Evolutionary conservation across 2,329 filamentous ascomycete species (phyloP).

Genomic region (Dothistroma septosporum): DNA sequence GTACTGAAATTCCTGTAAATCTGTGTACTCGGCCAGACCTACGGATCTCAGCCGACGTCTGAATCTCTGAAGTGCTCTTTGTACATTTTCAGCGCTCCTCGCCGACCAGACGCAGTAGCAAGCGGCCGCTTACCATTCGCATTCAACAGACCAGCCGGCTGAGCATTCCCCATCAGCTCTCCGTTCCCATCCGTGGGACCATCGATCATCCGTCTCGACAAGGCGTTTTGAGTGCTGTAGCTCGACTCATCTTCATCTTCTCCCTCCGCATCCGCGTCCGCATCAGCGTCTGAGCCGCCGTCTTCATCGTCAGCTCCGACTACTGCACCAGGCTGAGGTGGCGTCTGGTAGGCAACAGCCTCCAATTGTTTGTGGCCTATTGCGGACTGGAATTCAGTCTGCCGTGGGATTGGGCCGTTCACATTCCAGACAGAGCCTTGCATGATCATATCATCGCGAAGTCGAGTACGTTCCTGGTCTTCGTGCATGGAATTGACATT

Average conservation of each 20-base stretch:
- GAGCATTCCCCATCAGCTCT: conserved; percentile 1
- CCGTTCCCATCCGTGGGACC: neutral
- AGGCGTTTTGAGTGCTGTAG: conserved; percentile 3
- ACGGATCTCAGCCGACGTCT: neutral
- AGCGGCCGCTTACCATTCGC: conserved; percentile 24
- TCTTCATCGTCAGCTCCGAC: conserved; percentile 22
- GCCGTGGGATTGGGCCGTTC: conserved; percentile 25
- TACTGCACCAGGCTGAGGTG: conserved; percentile 28
- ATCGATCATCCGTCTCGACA: conserved; percentile 8
- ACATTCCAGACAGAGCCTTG: conserved; percentile 27
- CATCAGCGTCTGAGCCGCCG: conserved; percentile 6
- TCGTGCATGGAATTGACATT: conserved; percentile 4
- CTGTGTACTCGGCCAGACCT: neutral
- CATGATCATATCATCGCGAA: conserved; percentile 27
- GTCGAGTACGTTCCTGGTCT: conserved; percentile 5
- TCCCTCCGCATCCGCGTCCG: neutral
- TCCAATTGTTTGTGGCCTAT: conserved; percentile 3
- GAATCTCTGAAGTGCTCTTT: neutral
- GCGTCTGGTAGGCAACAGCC: conserved; percentile 28
- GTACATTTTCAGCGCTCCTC: conserved; percentile 4
- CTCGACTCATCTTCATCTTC: neutral
- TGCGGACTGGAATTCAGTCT: neutral
- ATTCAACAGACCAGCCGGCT: conserved; percentile 13
- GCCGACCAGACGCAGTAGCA: conserved; percentile 42
- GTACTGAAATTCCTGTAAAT: neutral